These are phyloP conservation scores for Raddia guianensis DNA, from an alignment of 176 grass and related monocot species.

Conservation along the genomic window DNA sequence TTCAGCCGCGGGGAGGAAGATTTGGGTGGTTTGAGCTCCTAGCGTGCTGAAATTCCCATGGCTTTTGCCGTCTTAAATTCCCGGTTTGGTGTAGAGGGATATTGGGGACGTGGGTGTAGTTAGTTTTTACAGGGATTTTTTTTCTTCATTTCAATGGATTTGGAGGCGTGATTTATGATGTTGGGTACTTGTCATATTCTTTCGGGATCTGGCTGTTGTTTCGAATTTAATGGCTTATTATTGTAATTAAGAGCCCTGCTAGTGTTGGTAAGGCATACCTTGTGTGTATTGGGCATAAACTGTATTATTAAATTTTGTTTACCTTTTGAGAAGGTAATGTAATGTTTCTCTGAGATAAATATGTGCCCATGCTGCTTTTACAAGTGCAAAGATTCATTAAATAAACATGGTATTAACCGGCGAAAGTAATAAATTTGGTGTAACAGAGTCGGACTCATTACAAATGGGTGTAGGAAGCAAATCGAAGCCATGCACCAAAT, in stretches of 20 bases:
- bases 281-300: constrained; percentile 15
- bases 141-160: background rate
- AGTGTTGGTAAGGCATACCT: background rate
- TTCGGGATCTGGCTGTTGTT: background rate
- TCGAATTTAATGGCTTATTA: background rate
- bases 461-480: constrained; percentile 98
- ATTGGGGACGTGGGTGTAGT: background rate
- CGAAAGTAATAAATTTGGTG: constrained; percentile 84
- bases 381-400: constrained; percentile 58
- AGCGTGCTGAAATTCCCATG: background rate
- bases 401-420: constrained; percentile 62
- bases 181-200: background rate
- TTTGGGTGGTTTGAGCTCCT: background rate
- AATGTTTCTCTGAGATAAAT: constrained; percentile 34
- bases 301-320: constrained; percentile 25
- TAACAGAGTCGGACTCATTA: constrained; percentile 88
- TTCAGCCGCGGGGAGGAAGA: background rate
- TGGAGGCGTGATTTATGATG: background rate
- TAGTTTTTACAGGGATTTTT: background rate
- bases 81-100: background rate
- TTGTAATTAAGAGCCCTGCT: background rate
- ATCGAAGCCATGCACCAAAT: constrained; percentile 99
- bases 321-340: constrained; percentile 1
- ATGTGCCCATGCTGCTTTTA: constrained; percentile 35
- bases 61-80: background rate